Evolutionary conservation across 1,139 yeast genomes (phyloP).

Genomic region (Yamadazyma atmosphaerica): DNA sequence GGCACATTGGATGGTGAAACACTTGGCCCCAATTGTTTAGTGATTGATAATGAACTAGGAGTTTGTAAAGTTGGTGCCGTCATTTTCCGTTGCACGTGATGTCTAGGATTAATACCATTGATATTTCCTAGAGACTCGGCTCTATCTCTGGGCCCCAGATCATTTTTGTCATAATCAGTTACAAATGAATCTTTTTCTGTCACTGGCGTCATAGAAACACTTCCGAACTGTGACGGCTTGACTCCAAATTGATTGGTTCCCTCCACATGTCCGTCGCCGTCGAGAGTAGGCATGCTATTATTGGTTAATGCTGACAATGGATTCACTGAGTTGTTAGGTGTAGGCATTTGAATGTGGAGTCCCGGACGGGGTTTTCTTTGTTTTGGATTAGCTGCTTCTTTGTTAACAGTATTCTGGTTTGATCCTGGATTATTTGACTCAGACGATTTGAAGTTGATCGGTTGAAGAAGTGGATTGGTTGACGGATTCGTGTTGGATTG

Average conservation of each 20-base stretch:
- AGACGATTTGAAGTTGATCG: constrained; percentile 49
- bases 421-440: constrained; percentile 6
- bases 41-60: constrained; percentile 14
- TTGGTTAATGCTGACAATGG: constrained; percentile 37
- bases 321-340: constrained; percentile 38
- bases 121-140: constrained; percentile 17
- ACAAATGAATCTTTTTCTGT: constrained; percentile 51
- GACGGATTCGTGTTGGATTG: constrained; percentile 41
- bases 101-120: constrained; percentile 6
- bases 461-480: constrained; percentile 55
- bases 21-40: constrained; percentile 13
- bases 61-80: constrained; percentile 12
- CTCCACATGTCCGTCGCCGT: constrained; percentile 22
- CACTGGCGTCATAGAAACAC: constrained; percentile 75
- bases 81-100: constrained; percentile 12
- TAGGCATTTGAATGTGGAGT: constrained; percentile 50
- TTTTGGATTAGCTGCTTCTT: constrained; percentile 8
- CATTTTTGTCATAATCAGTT: constrained; percentile 12
- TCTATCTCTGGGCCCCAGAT: constrained; percentile 17
- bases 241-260: constrained; percentile 68
- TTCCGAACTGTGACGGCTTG: constrained; percentile 49
- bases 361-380: constrained; percentile 36
- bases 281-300: constrained; percentile 6
- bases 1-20: constrained; percentile 9
- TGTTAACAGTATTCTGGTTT: background rate